Base-by-base conservation (phyloP, 208 protist species). In the Acanthamoeba culbertsoni region DNA sequence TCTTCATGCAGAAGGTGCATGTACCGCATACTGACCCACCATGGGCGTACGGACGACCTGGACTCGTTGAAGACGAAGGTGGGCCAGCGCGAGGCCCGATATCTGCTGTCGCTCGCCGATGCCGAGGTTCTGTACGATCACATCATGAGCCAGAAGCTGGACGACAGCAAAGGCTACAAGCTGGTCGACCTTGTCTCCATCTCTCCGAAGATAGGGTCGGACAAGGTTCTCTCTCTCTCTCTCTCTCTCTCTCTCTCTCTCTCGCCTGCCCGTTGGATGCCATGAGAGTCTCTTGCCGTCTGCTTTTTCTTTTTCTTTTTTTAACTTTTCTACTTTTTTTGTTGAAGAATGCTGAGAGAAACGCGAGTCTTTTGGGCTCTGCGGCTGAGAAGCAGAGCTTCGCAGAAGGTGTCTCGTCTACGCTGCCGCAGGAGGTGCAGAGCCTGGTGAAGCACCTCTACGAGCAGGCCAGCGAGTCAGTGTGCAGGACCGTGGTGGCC, bases 31-130 rank as follows among this genome's bases (percentile, higher is more conserved):
- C 51, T 88, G 33, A 88, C 77, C 0, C 77, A 88, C 14, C 77
- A 88, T 48, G 77, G 77, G n/a, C 16, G 77, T 0, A 88, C 77
- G 16, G 77, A 88, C 77, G 77, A 88, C 4, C 77, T 88, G 31
- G 77, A 88, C 43, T 63, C 77, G 77, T 16, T 40, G 37, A 88
- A 88, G 37, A 62, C 43, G 20, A 5, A 88, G 28, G 26, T 55
- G 8, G 77, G 48, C 20, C 77, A 63, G 51, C 37, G 42, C 26
- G 77, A 88, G 77, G 43, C 48, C n/a, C 77, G 77, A 42, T 88
- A 88, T 35, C 51, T 88, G 45, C 77, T 43, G 26, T 43, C 77
- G 31, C 77, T 88, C 7, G 51, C 23, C 46, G 77, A 88, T 6
- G 77, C 77, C 51, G 77, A 88, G 37, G 20, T 62, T 10, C 51